Base-by-base conservation (phyloP, 495 filamentous ascomycete species). In the Amphirosellinia nigrospora region DNA sequence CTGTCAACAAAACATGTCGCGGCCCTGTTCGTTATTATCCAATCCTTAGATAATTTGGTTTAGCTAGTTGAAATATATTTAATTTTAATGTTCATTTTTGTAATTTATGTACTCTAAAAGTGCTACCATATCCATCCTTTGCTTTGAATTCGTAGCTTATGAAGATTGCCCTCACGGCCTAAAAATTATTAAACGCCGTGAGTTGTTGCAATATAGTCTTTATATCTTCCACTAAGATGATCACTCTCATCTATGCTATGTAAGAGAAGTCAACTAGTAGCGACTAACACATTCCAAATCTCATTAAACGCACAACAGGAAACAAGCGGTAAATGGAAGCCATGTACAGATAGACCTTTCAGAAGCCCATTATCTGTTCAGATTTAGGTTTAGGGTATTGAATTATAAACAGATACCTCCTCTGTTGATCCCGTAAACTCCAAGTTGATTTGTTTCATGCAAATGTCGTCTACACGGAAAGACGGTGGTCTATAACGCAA, bases 371-470 rank as follows among this genome's bases (percentile, higher is more conserved):
- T n/a, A 46, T 6, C n/a, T 3, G 4, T 7, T 21, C 26, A 52
- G 10, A 16, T 10, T 26, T 6, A 28, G 1, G 11, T 28, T 15
- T 4, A 28, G 23, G 48, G 23, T 4, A 52, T 21, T n/a, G n/a
- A n/a, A n/a, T n/a, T n/a, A n/a, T n/a, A n/a, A n/a, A n/a, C n/a
- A n/a, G n/a, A n/a, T n/a, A n/a, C n/a, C n/a, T n/a, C 30, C 10
- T 5, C 30, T 19, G 36, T 23, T 28, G 13, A 30, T 28, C 50
- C 26, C 30, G 4, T 11, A 16, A 15, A 28, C n/a, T 7, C 10
- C 48, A 53, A 53, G 26, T 53, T 13, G 30, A 53, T 53, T 53
- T 15, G 50, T 30, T 53, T 53, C 23, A 53, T 53, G 48, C 48
- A 52, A 13, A 10, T 28, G 50, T 16, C 50, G 15, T 30, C 13